Conservation (phyloP, 23 red algal species). For the Gracilaria vermiculophylla region DNA sequence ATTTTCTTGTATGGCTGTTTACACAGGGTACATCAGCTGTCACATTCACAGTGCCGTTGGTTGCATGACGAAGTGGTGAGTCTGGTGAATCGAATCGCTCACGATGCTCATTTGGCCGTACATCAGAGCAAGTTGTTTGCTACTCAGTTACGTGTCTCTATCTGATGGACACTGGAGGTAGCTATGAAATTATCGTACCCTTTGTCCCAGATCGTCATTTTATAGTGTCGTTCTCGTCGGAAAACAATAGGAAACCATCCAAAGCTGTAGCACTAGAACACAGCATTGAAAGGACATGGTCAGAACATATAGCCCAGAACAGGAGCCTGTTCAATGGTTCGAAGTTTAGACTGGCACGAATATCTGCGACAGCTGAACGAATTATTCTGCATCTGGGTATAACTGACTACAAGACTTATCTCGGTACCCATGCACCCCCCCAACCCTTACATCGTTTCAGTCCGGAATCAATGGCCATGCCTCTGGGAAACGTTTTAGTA, state of each 20-base stretch:
- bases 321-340: slow-evolving; percentile 45
- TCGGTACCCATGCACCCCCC: slow-evolving; percentile 40
- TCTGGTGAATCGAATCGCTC: no score
- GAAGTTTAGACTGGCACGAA: slow-evolving; percentile 34
- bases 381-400: slow-evolving; percentile 39
- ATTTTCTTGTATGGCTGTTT: no score
- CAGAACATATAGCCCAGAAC: neutral
- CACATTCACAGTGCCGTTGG: no score
- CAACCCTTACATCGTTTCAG: slow-evolving; percentile 2
- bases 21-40: no score
- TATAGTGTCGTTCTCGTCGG: neutral
- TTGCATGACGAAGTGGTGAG: no score
- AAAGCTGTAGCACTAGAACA: neutral
- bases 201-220: slow-evolving; percentile 27
- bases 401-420: slow-evolving; percentile 68
- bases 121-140: no score
- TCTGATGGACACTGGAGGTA: neutral
- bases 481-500: slow-evolving; percentile 54
- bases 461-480: slow-evolving; percentile 3
- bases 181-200: slow-evolving; percentile 5
- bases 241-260: slow-evolving; percentile 25
- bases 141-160: neutral
- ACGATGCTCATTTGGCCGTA: no score
- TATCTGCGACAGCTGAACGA: neutral
- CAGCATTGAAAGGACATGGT: slow-evolving; percentile 42